Conservation (phyloP, 805 yeast species). For the Candida taoyuanica region DNA sequence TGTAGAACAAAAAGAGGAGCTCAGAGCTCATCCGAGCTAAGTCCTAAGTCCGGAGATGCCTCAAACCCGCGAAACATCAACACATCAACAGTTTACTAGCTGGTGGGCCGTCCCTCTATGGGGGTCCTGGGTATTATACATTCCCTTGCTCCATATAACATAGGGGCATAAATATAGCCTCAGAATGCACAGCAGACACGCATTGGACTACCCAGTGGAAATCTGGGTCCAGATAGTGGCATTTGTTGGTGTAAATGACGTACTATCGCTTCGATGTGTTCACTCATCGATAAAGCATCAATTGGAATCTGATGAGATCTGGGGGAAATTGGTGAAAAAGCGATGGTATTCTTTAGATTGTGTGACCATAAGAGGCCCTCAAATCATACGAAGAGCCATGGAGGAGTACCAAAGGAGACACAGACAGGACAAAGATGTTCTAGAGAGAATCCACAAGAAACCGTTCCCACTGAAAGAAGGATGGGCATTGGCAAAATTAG, state of each 20-base stretch:
- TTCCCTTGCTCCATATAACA: too few relatives aligned
- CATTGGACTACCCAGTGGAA: constrained; percentile 17
- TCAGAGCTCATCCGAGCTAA: too few relatives aligned
- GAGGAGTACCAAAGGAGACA: constrained; percentile 8
- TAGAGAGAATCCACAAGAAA: not conserved
- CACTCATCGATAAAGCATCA: constrained; percentile 2
- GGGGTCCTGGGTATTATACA: too few relatives aligned
- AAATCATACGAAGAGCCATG: not conserved
- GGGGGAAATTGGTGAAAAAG: constrained; percentile 10
- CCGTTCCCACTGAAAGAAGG: constrained; percentile 9
- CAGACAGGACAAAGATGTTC: constrained; percentile 4
- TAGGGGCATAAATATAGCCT: too few relatives aligned
- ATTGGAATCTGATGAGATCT: constrained; percentile 14
- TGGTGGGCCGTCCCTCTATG: too few relatives aligned
- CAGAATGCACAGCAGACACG: constrained; percentile 4
- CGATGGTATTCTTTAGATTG: constrained; percentile 18
- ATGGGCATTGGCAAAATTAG: constrained; percentile 5
- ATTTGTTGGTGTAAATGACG: constrained; percentile 8
- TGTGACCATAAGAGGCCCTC: constrained; percentile 1
- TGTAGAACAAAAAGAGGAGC: too few relatives aligned
- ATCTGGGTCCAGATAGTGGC: constrained; percentile 15
- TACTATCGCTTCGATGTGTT: constrained; percentile 12
- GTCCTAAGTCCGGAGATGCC: too few relatives aligned
- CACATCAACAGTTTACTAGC: too few relatives aligned
- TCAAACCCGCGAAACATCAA: not conserved